These are phyloP conservation scores for Aspergillus fumigatus DNA, from an alignment of 2,329 filamentous ascomycete species.

Conservation along the genomic window DNA sequence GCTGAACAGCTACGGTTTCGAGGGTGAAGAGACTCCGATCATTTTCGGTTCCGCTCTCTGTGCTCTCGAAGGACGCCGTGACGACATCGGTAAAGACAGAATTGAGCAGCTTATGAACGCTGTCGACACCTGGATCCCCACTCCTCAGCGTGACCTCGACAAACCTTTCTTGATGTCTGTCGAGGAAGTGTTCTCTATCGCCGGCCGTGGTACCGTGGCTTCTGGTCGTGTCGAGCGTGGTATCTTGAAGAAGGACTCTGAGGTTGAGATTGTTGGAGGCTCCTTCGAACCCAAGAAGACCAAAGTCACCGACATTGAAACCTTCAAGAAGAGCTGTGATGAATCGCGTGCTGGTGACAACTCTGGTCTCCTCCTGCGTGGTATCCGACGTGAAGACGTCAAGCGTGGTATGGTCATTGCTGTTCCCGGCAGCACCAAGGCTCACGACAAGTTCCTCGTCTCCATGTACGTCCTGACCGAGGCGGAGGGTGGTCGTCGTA, in stretches of 20 bases:
- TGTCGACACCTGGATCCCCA: slow-evolving; percentile 95
- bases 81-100: slow-evolving; percentile 80
- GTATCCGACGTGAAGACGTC: slow-evolving; percentile 93
- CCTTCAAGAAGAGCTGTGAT: slow-evolving; percentile 99
- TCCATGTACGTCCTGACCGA: slow-evolving; percentile 97
- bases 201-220: slow-evolving; percentile 91
- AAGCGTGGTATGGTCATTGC: slow-evolving; percentile 90
- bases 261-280: slow-evolving; percentile 93
- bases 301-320: slow-evolving; percentile 99
- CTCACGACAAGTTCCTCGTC: slow-evolving; percentile 85
- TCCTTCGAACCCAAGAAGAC: slow-evolving; percentile 81
- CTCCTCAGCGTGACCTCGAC: slow-evolving; percentile 85
- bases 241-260: slow-evolving; percentile 84
- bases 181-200: slow-evolving; percentile 86
- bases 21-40: slow-evolving; percentile 96
- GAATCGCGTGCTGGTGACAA: slow-evolving; percentile 96
- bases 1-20: slow-evolving; percentile 86
- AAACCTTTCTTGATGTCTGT: slow-evolving; percentile 99
- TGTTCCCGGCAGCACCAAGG: slow-evolving; percentile 76
- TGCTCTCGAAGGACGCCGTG: slow-evolving; percentile 79
- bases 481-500: slow-evolving; percentile 97
- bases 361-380: slow-evolving; percentile 92
- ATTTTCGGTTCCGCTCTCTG: slow-evolving; percentile 95
- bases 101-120: slow-evolving; percentile 88
- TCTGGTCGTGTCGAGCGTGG: slow-evolving; percentile 98